Conservation (phyloP, 73 alveolate species). For the Uronychia binucleata region DNA sequence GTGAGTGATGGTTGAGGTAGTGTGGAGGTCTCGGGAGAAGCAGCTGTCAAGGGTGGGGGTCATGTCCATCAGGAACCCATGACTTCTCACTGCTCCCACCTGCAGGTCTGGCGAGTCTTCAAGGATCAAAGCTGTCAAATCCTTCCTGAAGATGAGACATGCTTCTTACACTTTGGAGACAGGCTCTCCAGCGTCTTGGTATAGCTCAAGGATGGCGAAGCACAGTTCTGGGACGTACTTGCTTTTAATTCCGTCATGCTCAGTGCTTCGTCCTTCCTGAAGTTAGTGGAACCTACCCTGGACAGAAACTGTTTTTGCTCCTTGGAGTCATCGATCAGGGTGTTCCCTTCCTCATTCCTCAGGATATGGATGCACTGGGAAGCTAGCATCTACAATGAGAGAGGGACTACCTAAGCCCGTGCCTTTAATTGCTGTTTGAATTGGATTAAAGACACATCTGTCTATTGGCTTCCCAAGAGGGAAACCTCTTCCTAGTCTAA, state of each 20-base stretch:
- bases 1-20: constrained; percentile 99
- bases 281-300: not conserved
- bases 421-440: not conserved
- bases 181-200: not conserved
- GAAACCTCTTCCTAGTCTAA: too few species aligned
- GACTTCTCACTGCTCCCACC: not conserved
- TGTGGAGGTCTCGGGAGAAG: constrained; percentile 96
- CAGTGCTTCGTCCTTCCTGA: not conserved
- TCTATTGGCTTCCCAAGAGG: not conserved
- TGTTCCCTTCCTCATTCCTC: too few species aligned
- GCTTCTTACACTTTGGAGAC: not conserved
- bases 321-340: too few species aligned
- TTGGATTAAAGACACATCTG: not conserved
- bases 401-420: not conserved
- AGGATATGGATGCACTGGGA: too few species aligned
- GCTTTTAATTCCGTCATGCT: not conserved
- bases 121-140: not conserved
- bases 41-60: constrained; percentile 46
- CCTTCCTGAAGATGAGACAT: not conserved
- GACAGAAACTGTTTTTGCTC: not conserved
- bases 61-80: not conserved
- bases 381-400: not conserved
- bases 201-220: not conserved
- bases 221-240: not conserved
- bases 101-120: not conserved